Evolutionary conservation across 495 filamentous ascomycete genomes (phyloP).

Genomic region (Lophiotrema nucula): DNA sequence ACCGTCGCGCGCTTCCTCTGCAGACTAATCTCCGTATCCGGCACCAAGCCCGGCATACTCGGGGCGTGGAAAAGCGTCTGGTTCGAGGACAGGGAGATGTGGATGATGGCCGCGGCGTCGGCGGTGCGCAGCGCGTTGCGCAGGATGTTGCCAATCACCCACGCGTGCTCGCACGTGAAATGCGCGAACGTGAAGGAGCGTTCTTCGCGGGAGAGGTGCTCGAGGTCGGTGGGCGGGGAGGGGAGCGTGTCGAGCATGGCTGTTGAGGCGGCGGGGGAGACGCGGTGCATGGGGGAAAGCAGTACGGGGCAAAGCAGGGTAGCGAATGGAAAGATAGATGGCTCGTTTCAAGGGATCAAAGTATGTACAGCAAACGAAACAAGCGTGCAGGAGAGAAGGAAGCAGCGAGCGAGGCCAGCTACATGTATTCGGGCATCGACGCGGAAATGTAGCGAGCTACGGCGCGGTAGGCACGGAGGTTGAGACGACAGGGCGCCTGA

Average conservation of each 20-base stretch:
- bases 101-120: constrained; percentile 59
- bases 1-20: constrained; percentile 66
- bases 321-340: too few relatives aligned
- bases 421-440: too few relatives aligned
- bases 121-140: constrained; percentile 60
- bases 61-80: constrained; percentile 64
- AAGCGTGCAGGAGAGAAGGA: too few relatives aligned
- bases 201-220: constrained; percentile 53
- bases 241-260: constrained; percentile 26
- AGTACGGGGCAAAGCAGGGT: too few relatives aligned
- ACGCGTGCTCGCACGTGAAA: constrained; percentile 68
- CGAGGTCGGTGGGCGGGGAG: constrained; percentile 31
- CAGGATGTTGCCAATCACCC: constrained; percentile 62
- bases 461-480: too few relatives aligned
- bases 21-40: constrained; percentile 49
- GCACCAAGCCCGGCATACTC: constrained; percentile 54
- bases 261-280: too few relatives aligned
- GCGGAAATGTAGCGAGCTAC: too few relatives aligned
- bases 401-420: too few relatives aligned
- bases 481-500: too few relatives aligned
- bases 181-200: constrained; percentile 54
- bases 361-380: too few relatives aligned
- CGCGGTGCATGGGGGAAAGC: too few relatives aligned
- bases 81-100: constrained; percentile 59
- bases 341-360: too few relatives aligned